A percentile compares a stretch with the other conserved stretches of the same genome.
phyloP scores from a whole-genome alignment of 441 rosid species.

The Pelargonium myrrhifolium region DNA sequence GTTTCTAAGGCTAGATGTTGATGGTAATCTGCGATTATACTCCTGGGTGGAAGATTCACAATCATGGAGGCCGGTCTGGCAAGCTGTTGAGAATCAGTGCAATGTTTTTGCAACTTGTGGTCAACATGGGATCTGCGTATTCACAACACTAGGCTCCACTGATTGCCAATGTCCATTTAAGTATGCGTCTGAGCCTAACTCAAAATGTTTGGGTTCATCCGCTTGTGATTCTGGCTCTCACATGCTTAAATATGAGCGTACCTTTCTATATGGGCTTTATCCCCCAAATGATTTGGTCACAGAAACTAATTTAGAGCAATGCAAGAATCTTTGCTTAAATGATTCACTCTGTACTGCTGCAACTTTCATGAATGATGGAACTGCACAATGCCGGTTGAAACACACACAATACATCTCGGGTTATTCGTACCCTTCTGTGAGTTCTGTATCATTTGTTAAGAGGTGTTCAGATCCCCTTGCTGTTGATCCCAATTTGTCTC shows the following conservation, averaged over 20 bases:
- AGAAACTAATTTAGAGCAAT: conserved; percentile 37
- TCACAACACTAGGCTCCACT: conserved; percentile 38
- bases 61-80: conserved; percentile 78
- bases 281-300: conserved; percentile 44
- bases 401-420: conserved; percentile 52
- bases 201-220: conserved; percentile 43
- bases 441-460: conserved; percentile 60
- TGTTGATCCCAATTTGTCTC: conserved; percentile 36
- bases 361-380: conserved; percentile 52
- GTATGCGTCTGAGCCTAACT: conserved; percentile 21
- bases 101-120: conserved; percentile 74
- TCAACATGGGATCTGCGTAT: conserved; percentile 48
- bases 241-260: conserved; percentile 42
- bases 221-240: conserved; percentile 31
- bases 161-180: conserved; percentile 51
- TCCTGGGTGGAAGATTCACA: conserved; percentile 45
- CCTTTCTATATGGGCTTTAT: conserved; percentile 52
- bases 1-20: conserved; percentile 58
- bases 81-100: conserved; percentile 83
- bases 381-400: conserved; percentile 43
- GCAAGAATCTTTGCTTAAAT: conserved; percentile 42
- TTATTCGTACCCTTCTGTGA: conserved; percentile 48
- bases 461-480: conserved; percentile 60
- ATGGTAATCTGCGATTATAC: conserved; percentile 75
- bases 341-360: conserved; percentile 46